Conservation (phyloP, 495 filamentous ascomycete species). For the Xylaria nigripes region DNA sequence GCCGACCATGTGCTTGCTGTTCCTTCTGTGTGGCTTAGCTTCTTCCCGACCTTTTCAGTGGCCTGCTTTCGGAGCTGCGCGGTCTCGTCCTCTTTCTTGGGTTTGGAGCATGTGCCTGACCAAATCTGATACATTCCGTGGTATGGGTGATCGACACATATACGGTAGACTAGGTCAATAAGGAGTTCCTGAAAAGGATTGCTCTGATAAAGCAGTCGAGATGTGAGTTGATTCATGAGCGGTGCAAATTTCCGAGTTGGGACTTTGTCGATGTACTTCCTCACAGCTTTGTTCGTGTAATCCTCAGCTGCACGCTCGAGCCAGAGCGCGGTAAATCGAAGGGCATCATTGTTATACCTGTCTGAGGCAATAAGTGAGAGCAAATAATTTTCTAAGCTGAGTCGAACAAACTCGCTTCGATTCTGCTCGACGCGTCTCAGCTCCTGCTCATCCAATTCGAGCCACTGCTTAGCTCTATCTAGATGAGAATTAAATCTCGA, state of each 20-base stretch:
- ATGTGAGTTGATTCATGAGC: constrained; percentile 93
- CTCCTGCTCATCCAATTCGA: constrained; percentile 79
- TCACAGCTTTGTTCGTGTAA: constrained; percentile 69
- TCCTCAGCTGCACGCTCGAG: constrained; percentile 66
- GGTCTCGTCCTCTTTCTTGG: constrained; percentile 58
- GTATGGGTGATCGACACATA: constrained; percentile 87
- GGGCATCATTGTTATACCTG: constrained; percentile 75
- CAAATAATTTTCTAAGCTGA: constrained; percentile 93
- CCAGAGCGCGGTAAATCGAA: constrained; percentile 95
- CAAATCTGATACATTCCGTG: constrained; percentile 96
- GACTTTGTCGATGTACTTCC: constrained; percentile 58
- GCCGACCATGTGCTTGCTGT: constrained; percentile 51
- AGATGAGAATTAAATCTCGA: constrained; percentile 33
- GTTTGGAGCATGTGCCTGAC: constrained; percentile 59
- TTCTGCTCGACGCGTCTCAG: constrained; percentile 66
- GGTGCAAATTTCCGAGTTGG: constrained; percentile 86
- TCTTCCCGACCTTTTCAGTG: constrained; percentile 55
- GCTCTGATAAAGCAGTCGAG: constrained; percentile 66
- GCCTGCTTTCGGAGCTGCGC: constrained; percentile 64
- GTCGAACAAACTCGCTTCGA: constrained; percentile 70
- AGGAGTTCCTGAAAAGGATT: constrained; percentile 67
- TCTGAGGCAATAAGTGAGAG: constrained; percentile 76
- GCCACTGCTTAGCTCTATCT: constrained; percentile 74
- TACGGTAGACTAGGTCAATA: constrained; percentile 60
- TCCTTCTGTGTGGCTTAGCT: constrained; percentile 40